phyloP scores from a whole-genome alignment of 495 filamentous ascomycete genomes.

The Xylaria acuta region DNA sequence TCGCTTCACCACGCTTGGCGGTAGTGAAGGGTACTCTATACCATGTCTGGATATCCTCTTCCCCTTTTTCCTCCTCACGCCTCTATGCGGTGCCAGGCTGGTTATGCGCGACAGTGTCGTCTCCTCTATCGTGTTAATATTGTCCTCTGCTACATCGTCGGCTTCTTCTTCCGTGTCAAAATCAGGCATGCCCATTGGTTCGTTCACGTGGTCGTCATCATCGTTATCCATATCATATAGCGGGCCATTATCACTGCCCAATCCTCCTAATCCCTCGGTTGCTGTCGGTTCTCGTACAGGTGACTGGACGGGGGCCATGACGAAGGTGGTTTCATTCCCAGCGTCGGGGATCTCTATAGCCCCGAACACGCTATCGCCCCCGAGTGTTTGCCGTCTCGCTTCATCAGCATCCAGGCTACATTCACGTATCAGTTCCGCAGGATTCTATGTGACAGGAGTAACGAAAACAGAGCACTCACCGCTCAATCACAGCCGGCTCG shows the following conservation, averaged over 20 bases:
- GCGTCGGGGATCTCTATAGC: slow-evolving; percentile 51
- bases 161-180: slow-evolving; percentile 36
- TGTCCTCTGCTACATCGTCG: slow-evolving; percentile 32
- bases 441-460: background rate
- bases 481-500: slow-evolving; percentile 44
- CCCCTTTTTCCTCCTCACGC: slow-evolving; percentile 52
- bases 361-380: slow-evolving; percentile 53
- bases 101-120: slow-evolving; percentile 35
- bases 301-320: slow-evolving; percentile 44
- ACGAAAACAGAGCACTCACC: slow-evolving; percentile 27
- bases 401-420: slow-evolving; percentile 46
- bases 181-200: slow-evolving; percentile 31
- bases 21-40: slow-evolving; percentile 76
- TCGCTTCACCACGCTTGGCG: slow-evolving; percentile 72
- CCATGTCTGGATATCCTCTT: slow-evolving; percentile 73
- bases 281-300: slow-evolving; percentile 32
- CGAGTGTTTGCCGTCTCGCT: slow-evolving; percentile 41
- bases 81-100: slow-evolving; percentile 37
- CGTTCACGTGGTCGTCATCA: slow-evolving; percentile 36
- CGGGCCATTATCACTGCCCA: slow-evolving; percentile 28
- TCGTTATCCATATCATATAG: slow-evolving; percentile 31
- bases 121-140: slow-evolving; percentile 28
- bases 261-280: slow-evolving; percentile 26
- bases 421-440: background rate
- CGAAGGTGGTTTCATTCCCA: slow-evolving; percentile 53